These are phyloP conservation scores for Psilocybe tampanensis DNA, from an alignment of 768 basidiomycete genomes.

Conservation along the genomic window DNA sequence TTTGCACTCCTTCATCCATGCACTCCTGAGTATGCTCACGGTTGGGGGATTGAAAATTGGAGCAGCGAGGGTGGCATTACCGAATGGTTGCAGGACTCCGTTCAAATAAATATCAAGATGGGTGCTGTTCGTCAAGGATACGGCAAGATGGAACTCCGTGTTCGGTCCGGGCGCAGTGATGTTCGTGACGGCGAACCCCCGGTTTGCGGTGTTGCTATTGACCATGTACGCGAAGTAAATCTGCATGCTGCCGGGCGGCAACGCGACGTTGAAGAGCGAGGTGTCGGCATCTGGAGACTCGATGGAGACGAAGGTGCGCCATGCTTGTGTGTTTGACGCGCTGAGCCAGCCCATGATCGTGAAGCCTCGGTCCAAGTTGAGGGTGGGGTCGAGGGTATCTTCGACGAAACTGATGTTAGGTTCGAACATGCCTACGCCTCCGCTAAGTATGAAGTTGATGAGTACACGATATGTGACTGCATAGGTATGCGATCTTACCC, in stretches of 20 bases:
- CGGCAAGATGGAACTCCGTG: background rate
- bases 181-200: background rate
- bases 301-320: conserved; percentile 5
- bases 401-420: background rate
- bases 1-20: no score
- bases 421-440: background rate
- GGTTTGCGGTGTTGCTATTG: background rate
- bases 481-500: no score
- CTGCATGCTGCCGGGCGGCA: conserved; percentile 1
- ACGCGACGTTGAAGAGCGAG: background rate
- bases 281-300: background rate
- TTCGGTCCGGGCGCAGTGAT: conserved; percentile 2
- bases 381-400: background rate
- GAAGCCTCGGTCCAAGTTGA: background rate
- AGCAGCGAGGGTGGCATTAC: background rate
- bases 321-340: background rate
- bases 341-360: background rate
- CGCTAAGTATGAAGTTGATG: no score
- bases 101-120: background rate
- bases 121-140: background rate
- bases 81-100: background rate
- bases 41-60: background rate
- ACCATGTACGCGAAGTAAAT: background rate
- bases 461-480: no score
- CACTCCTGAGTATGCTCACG: no score